Conservation (phyloP, 2,329 filamentous ascomycete genomes). For the Phialophora macrospora region DNA sequence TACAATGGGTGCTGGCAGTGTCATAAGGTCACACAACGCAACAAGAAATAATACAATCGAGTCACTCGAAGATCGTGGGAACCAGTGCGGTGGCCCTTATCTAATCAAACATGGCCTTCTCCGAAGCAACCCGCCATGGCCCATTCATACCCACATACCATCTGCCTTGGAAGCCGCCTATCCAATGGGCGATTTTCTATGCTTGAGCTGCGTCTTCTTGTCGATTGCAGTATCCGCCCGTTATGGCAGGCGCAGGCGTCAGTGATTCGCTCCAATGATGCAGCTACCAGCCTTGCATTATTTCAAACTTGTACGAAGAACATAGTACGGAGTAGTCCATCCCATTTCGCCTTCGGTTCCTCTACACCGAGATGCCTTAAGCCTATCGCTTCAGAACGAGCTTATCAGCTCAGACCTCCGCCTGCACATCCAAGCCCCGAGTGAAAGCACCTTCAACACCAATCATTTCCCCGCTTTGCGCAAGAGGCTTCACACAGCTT, state of each 20-base stretch:
- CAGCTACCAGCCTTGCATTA: slow-evolving; percentile 1
- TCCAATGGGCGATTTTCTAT: slow-evolving; percentile 16
- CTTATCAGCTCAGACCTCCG: slow-evolving; percentile 14
- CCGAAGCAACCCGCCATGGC: slow-evolving; percentile 20
- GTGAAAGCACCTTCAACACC: slow-evolving; percentile 1
- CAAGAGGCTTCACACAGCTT: slow-evolving; percentile 2
- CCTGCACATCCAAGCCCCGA: not conserved
- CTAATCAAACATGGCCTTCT: slow-evolving; percentile 4
- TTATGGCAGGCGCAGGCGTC: not conserved
- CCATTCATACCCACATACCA: not conserved
- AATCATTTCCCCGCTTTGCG: slow-evolving; percentile 21
- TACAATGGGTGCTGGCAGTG: not conserved
- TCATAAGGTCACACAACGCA: not conserved
- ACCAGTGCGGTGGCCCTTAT: not conserved
- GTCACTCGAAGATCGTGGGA: not conserved
- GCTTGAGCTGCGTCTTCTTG: slow-evolving; percentile 4
- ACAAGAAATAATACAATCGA: not conserved
- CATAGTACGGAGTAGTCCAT: not conserved
- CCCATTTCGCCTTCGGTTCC: not conserved
- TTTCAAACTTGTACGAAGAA: not conserved
- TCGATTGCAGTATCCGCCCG: slow-evolving; percentile 7
- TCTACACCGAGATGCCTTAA: slow-evolving; percentile 5
- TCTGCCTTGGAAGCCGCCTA: not conserved
- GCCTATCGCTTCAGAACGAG: slow-evolving; percentile 3
- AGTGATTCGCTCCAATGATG: not conserved